Evolutionary conservation across 768 basidiomycete species (phyloP).

Genomic region (Trametes punicea): DNA sequence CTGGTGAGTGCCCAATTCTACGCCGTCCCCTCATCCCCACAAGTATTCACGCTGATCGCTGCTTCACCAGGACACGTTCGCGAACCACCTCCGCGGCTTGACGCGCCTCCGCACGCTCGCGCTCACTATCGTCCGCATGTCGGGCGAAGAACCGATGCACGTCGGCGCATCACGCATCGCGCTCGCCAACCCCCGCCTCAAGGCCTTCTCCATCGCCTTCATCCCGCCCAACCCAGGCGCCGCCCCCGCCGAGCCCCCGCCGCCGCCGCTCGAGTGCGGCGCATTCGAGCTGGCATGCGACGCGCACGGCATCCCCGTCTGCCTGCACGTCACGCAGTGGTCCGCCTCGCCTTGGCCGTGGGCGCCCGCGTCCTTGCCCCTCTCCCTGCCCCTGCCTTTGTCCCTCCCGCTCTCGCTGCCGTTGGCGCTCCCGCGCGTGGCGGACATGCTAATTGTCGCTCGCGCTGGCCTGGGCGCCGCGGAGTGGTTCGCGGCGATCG

Average conservation of each 20-base stretch:
- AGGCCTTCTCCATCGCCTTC: conserved; percentile 61
- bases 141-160: conserved; percentile 58
- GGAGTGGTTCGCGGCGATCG: conserved; percentile 14
- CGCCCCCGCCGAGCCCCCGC: conserved; percentile 32
- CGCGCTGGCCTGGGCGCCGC: neutral
- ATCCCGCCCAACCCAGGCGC: conserved; percentile 55
- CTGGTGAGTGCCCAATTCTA: conserved; percentile 43
- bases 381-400: conserved; percentile 1
- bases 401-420: conserved; percentile 33
- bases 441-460: neutral
- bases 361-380: conserved; percentile 34
- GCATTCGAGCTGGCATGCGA: conserved; percentile 56
- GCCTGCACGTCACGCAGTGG: conserved; percentile 50
- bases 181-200: conserved; percentile 62
- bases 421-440: neutral
- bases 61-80: conserved; percentile 51
- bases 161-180: conserved; percentile 62
- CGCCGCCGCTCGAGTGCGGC: conserved; percentile 43
- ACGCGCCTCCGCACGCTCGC: conserved; percentile 59
- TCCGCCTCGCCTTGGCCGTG: conserved; percentile 45
- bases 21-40: neutral
- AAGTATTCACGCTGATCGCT: neutral
- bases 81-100: conserved; percentile 59
- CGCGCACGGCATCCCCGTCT: conserved; percentile 59
- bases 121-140: conserved; percentile 64